Base-by-base conservation (phyloP, 106 monocot species). In the Posidonia australis region DNA sequence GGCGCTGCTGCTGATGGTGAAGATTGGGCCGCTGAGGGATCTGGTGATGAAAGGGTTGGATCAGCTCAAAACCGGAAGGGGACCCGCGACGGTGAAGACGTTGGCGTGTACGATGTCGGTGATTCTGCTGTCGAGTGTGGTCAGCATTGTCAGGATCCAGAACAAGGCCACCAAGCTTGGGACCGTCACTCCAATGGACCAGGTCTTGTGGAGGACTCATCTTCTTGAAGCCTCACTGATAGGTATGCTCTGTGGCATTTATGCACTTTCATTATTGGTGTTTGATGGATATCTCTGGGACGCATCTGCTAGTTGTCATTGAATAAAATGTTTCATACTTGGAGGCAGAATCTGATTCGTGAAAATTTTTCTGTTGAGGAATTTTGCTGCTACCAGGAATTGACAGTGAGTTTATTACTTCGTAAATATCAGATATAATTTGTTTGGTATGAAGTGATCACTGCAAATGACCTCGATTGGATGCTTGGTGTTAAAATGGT, bases 171-270 rank as follows among this genome's bases (percentile, higher is more conserved):
- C 70, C 23, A 89, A 89, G 79, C 89, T 94, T 58, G 93, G 93
- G 43, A 89, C 89, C 27, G 79, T 94, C 67, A 89, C 85, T 61
- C 90, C 90, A 3, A 91, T 86, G 90, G 90, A 91, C 58, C 90
- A 91, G 67, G 90, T 91, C 46, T 54, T 94, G 5, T 93, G 93
- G 93, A 79, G 93, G 64, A 94, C 86, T 54, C 89, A 94, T 70
- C 86, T 94, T 30, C 89, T 94, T 14, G 93, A 94, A 57, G 84
- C 93, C 23, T 86, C 89, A 28, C 86, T 94, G 47, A 86, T 83
- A 41, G 93, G 93, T 94, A 82, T 25, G 64, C 49, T 21, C 36
- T 7, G 2, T 2, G 36, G 36, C 36, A 36, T 36, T 36, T 36
- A 7, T 36, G 36, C 36, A 10, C 48, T 2, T 49, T 17, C 48